Conservation (phyloP, 169 alveolate genomes). For the Ichthyophthirius multifiliis region DNA sequence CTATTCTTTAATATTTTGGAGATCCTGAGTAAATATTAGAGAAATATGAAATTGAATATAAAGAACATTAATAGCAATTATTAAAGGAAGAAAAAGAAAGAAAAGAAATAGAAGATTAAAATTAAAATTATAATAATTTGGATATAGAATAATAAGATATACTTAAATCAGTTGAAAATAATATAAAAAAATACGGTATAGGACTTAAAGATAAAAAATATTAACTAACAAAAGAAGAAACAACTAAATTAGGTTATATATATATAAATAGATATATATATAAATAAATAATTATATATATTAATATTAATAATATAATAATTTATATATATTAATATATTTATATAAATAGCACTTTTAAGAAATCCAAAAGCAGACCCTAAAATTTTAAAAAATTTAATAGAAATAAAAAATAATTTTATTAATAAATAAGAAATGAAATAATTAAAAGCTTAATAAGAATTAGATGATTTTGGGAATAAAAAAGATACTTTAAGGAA, state of each 20-base stretch:
- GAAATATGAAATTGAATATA: constrained; percentile 36
- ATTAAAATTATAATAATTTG: not conserved
- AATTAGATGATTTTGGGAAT: not conserved
- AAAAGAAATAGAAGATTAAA: constrained; percentile 24
- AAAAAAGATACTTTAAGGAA: constrained; percentile 21
- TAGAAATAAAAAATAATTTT: constrained; percentile 22
- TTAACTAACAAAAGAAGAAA: not conserved
- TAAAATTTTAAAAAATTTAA: constrained; percentile 20
- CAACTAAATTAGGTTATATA: not conserved
- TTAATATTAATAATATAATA: not conserved
- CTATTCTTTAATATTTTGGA: constrained; percentile 56
- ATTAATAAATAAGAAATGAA: constrained; percentile 8
- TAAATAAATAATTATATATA: not conserved
- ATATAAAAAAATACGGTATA: constrained; percentile 4
- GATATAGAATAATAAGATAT: not conserved
- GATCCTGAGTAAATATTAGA: constrained; percentile 51
- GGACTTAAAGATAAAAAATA: not conserved
- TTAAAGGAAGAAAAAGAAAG: constrained; percentile 28
- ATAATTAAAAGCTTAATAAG: not conserved
- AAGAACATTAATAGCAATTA: constrained; percentile 7
- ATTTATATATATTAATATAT: not conserved
- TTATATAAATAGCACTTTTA: constrained; percentile 13
- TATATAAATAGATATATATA: not conserved
- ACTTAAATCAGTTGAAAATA: not conserved
- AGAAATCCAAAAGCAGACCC: constrained; percentile 41